Evolutionary conservation across 768 basidiomycete genomes (phyloP), one percentile per base, ranked within the genome.

Genomic region (Pisolithus microcarpus): DNA sequence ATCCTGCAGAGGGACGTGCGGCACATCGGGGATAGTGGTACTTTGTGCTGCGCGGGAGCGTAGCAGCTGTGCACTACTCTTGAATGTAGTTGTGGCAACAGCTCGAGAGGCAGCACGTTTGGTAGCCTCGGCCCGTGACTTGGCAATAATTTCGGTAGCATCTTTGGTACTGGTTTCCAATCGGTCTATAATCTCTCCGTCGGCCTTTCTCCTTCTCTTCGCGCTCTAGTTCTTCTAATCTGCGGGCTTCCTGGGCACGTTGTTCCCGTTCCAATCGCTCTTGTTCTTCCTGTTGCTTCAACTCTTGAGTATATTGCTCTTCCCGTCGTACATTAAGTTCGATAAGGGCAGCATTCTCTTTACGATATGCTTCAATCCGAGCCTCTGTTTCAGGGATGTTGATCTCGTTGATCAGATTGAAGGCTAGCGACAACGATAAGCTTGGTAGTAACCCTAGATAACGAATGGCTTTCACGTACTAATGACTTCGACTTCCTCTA

Each of bases 401-500:
- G 42, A 94, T 78, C 26, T 91, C 87, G 56, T 96, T 85, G 50
- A 97, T 92, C 31, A 98, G 82, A 66, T 98, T 97, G 74, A 95
- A 97, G 5, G 91, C 94, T 94, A 47, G 10, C 26, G 46, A 48
- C 44, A 26, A 52, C 26, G 48, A 46, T 39, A 31, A 30, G 42
- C 5, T 46, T 23, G 24, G 31, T 21, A 13, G 10, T 15, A 15
- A 23, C 7, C 10, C 7, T 18, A 43, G 7, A 24, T 39, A 19
- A 24, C 7, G 11, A 10, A 26, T 49, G 23, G 19, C n/a, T n/a
- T 42, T 36, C 7, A 63, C 82, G 63, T 56, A 83, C 84, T 81
- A 57, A 97, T 85, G 60, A 96, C 91, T 69, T 99, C 95, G 2
- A 94, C 92, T 65, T 91, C 83, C 67, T 99, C 93, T 10, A 99